Evolutionary conservation across 768 basidiomycete species (phyloP).

Genomic region (Hydnum rufescens): DNA sequence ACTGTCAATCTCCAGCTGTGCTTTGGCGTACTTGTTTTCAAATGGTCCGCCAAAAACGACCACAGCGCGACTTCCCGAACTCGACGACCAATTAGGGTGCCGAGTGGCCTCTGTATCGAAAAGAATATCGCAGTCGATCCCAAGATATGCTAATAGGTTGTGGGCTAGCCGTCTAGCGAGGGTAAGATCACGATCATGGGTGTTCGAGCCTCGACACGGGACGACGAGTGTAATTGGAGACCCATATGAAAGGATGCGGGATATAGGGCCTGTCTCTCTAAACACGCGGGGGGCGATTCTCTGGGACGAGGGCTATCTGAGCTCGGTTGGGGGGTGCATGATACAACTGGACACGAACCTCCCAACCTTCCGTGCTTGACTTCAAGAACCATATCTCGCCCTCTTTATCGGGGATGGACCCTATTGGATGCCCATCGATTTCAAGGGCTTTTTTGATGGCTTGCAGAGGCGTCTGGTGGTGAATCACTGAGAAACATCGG

Average conservation of each 20-base stretch:
- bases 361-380: neutral
- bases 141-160: constrained; percentile 6
- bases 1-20: neutral
- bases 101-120: constrained; percentile 5
- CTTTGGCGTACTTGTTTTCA: constrained; percentile 5
- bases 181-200: neutral
- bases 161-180: constrained; percentile 5
- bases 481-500: neutral
- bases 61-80: constrained; percentile 2
- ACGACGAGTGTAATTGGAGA: constrained; percentile 4
- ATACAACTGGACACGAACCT: neutral
- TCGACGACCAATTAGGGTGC: neutral
- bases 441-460: too few relatives aligned
- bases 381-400: too few relatives aligned
- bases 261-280: constrained; percentile 2
- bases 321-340: neutral
- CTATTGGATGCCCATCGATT: too few relatives aligned
- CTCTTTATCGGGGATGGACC: too few relatives aligned
- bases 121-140: constrained; percentile 4
- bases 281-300: neutral
- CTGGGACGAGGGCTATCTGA: neutral
- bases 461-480: too few relatives aligned
- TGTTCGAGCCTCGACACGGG: neutral
- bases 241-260: constrained; percentile 6
- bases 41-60: constrained; percentile 6